These are phyloP conservation scores for Trichocladium uniseriatum DNA, from an alignment of 495 filamentous ascomycete genomes.

Conservation along the genomic window DNA sequence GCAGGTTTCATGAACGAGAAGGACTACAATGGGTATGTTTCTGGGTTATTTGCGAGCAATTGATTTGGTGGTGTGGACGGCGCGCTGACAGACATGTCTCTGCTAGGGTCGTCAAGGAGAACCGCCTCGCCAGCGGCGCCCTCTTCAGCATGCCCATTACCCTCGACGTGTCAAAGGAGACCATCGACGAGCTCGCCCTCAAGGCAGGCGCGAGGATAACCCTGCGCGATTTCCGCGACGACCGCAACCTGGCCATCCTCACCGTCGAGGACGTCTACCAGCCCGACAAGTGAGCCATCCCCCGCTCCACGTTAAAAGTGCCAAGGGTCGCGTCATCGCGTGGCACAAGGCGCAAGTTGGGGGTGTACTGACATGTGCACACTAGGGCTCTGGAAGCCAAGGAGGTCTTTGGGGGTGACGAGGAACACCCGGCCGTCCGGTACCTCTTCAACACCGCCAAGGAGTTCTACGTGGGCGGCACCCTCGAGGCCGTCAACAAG, in stretches of 20 bases:
- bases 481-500: slow-evolving; percentile 86
- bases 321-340: slow-evolving; percentile 26
- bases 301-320: slow-evolving; percentile 4
- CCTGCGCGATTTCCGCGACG: slow-evolving; percentile 91
- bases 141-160: slow-evolving; percentile 97
- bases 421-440: slow-evolving; percentile 84
- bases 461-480: slow-evolving; percentile 91
- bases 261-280: slow-evolving; percentile 94
- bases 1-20: slow-evolving; percentile 93
- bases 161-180: slow-evolving; percentile 68
- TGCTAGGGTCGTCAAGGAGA: slow-evolving; percentile 72
- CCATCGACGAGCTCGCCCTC: slow-evolving; percentile 61
- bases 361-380: slow-evolving; percentile 6
- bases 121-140: slow-evolving; percentile 77
- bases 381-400: slow-evolving; percentile 74
- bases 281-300: slow-evolving; percentile 74
- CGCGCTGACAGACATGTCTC: slow-evolving; percentile 7
- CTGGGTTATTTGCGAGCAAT: neutral
- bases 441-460: slow-evolving; percentile 72
- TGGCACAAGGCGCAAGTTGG: slow-evolving; percentile 9
- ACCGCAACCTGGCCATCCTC: slow-evolving; percentile 88
- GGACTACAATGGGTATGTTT: slow-evolving; percentile 81
- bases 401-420: slow-evolving; percentile 90
- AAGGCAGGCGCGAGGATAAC: slow-evolving; percentile 73
- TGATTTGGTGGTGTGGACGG: slow-evolving; percentile 6